phyloP scores from a whole-genome alignment of 371 early-diverging fungal species.

The Mortierella sp. region DNA sequence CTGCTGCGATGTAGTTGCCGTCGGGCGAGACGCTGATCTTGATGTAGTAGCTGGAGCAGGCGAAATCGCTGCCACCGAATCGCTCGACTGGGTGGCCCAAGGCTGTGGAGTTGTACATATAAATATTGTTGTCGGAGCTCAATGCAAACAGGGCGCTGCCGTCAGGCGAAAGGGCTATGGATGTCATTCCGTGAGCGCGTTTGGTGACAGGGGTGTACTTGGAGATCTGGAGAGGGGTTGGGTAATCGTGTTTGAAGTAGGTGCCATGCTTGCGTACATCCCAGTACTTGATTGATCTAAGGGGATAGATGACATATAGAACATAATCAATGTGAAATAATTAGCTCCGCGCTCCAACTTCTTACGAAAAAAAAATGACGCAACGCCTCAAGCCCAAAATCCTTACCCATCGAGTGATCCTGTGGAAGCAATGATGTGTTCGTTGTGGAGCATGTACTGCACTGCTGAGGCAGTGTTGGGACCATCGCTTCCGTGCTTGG shows the following conservation, averaged over 20 bases:
- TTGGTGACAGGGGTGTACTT: conserved; percentile 49
- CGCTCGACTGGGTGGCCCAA: conserved; percentile 45
- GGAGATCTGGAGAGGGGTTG: conserved; percentile 51
- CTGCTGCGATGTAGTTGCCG: conserved; percentile 52
- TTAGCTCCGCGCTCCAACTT: no score
- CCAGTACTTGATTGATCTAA: conserved; percentile 60
- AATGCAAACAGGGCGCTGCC: conserved; percentile 41
- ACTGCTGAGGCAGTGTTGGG: conserved; percentile 54
- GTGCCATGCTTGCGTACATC: conserved; percentile 57
- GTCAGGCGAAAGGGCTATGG: conserved; percentile 48
- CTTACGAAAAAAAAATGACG: not conserved
- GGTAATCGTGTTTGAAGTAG: conserved; percentile 40
- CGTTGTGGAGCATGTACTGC: conserved; percentile 54
- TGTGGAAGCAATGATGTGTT: conserved; percentile 46
- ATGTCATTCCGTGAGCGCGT: conserved; percentile 59
- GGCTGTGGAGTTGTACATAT: conserved; percentile 53
- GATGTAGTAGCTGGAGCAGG: conserved; percentile 60
- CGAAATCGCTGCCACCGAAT: conserved; percentile 40
- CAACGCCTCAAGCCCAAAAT: not conserved
- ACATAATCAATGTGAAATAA: not conserved
- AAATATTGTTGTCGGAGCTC: conserved; percentile 59
- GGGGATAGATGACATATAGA: not conserved
- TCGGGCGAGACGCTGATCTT: conserved; percentile 60
- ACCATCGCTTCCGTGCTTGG: conserved; percentile 49
- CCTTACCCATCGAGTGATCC: conserved; percentile 50